phyloP scores from a whole-genome alignment of 129 eudicot species.

The Centaurea solstitialis region DNA sequence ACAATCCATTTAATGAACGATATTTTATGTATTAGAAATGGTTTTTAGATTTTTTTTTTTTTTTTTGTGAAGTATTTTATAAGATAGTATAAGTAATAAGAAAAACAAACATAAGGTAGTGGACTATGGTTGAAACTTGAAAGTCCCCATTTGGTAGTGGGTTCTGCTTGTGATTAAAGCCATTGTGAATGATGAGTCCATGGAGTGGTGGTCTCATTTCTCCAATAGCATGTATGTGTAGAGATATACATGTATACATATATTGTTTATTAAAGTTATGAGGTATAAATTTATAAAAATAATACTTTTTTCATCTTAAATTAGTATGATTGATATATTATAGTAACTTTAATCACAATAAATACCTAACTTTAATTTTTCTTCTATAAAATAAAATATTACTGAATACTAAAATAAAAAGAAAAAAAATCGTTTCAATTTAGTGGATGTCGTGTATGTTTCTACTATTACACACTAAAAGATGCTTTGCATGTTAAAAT shows the following conservation, averaged over 20 bases:
- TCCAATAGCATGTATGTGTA: background rate
- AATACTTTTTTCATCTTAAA: background rate
- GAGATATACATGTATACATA: no score
- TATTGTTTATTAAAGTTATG: background rate
- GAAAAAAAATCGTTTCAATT: background rate
- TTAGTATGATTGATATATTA: no score
- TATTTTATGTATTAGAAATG: background rate
- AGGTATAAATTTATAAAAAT: background rate
- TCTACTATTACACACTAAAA: background rate
- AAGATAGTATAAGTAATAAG: background rate
- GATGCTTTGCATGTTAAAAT: background rate
- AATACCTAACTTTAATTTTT: no score
- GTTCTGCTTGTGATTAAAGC: slow-evolving; percentile 19
- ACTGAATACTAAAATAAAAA: background rate
- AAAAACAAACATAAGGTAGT: slow-evolving; percentile 11
- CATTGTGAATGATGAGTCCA: background rate
- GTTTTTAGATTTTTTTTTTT: no score
- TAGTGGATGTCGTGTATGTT: background rate
- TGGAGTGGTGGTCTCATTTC: slow-evolving; percentile 9
- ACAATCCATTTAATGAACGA: no score
- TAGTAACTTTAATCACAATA: no score
- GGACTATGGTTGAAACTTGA: slow-evolving; percentile 20
- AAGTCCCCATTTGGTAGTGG: slow-evolving; percentile 25
- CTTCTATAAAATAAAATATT: background rate
- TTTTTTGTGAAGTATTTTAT: no score